Evolutionary conservation across 1,284 basidiomycete genomes (phyloP).

Genomic region (Sphagnurus paluster): DNA sequence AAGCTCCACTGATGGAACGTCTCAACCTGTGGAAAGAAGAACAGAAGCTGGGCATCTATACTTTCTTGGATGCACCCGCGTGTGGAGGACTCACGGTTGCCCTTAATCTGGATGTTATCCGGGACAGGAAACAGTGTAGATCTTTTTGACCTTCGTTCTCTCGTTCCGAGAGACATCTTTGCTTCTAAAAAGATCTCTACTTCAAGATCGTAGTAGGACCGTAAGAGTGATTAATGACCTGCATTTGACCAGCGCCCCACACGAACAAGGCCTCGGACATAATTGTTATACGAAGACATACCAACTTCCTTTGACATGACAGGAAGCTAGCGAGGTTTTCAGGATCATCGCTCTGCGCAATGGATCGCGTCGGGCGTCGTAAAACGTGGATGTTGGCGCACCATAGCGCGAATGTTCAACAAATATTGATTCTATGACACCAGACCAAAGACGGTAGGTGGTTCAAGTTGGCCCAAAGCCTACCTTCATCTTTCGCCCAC

Average conservation of each 20-base stretch:
- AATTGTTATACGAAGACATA: neutral
- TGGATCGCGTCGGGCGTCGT: slow-evolving; percentile 38
- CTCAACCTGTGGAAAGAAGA: neutral
- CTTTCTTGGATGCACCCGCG: slow-evolving; percentile 17
- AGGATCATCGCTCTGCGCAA: slow-evolving; percentile 21
- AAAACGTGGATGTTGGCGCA: slow-evolving; percentile 35
- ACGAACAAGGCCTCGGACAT: slow-evolving; percentile 1
- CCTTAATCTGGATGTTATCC: slow-evolving; percentile 7
- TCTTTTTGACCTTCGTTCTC: slow-evolving; percentile 12
- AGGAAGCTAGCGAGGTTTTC: slow-evolving; percentile 33
- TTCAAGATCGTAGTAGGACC: neutral
- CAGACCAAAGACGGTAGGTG: slow-evolving; percentile 11
- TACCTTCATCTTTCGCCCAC: slow-evolving; percentile 15
- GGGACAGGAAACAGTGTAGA: slow-evolving; percentile 4
- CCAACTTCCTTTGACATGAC: slow-evolving; percentile 42
- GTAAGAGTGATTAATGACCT: slow-evolving; percentile 2
- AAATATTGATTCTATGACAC: slow-evolving; percentile 16
- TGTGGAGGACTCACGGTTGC: slow-evolving; percentile 1
- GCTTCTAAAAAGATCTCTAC: slow-evolving; percentile 11
- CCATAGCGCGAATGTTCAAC: slow-evolving; percentile 7
- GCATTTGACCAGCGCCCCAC: neutral
- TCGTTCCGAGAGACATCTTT: neutral
- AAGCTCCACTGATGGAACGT: neutral
- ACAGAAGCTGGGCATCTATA: slow-evolving; percentile 15
- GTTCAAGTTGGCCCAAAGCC: slow-evolving; percentile 7